Conservation (phyloP, 2,329 filamentous ascomycete species). For the Proliferodiscus dingleyae region DNA sequence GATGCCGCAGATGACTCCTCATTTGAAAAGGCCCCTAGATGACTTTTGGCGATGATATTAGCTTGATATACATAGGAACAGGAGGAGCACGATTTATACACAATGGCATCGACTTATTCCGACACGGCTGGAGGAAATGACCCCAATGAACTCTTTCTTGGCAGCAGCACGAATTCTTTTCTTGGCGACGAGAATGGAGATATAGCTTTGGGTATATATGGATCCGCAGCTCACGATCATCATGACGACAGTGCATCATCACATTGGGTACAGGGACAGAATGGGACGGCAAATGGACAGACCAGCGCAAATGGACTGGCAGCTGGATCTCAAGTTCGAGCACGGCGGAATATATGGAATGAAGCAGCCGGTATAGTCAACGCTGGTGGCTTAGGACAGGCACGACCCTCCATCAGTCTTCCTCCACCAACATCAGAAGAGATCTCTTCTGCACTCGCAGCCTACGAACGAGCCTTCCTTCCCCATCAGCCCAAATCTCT, state of each 20-base stretch:
- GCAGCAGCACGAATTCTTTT: neutral
- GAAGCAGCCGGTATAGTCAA: neutral
- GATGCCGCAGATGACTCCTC: too few species aligned
- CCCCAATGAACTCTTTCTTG: neutral
- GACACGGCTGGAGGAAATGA: neutral
- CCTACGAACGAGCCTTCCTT: constrained; percentile 27
- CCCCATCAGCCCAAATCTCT: constrained; percentile 30
- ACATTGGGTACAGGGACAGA: too few species aligned
- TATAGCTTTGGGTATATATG: neutral
- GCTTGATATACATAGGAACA: neutral
- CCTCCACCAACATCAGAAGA: constrained; percentile 9
- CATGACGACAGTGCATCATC: neutral
- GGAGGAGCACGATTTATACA: neutral
- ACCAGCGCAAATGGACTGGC: neutral
- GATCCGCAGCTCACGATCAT: neutral
- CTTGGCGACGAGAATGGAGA: neutral
- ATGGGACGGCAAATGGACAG: neutral
- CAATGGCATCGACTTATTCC: neutral
- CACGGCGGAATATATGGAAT: constrained; percentile 7
- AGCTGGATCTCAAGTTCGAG: too few species aligned
- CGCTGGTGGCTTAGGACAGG: constrained; percentile 1
- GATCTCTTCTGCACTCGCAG: constrained; percentile 20
- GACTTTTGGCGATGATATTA: too few species aligned
- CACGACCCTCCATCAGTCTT: neutral
- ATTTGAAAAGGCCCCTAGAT: too few species aligned